Evolutionary conservation across 352 stramenopile species (phyloP).

Genomic region (Globisporangium cylindrosporum): DNA sequence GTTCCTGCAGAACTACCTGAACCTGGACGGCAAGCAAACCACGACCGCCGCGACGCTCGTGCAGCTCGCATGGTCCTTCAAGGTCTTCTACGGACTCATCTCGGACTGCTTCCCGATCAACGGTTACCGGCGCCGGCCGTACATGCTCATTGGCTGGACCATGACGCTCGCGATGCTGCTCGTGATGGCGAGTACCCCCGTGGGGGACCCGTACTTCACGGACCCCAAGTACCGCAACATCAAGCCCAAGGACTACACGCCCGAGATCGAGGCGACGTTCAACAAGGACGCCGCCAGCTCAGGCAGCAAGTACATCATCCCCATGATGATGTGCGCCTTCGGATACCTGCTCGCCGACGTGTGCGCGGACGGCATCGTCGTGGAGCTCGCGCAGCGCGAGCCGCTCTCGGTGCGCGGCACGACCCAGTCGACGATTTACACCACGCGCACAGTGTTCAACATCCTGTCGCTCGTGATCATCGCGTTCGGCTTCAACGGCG

Average conservation of each 20-base stretch:
- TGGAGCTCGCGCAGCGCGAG: slow-evolving; percentile 32
- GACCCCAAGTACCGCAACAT: slow-evolving; percentile 26
- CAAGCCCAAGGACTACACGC: slow-evolving; percentile 26
- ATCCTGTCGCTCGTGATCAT: slow-evolving; percentile 20
- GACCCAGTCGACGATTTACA: slow-evolving; percentile 22
- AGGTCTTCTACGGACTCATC: slow-evolving; percentile 56
- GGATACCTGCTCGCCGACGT: slow-evolving; percentile 61
- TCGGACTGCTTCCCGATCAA: slow-evolving; percentile 55
- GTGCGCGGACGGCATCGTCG: slow-evolving; percentile 42
- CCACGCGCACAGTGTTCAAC: slow-evolving; percentile 21
- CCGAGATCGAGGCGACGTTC: slow-evolving; percentile 26
- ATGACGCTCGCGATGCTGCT: slow-evolving; percentile 37
- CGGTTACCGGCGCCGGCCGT: slow-evolving; percentile 46
- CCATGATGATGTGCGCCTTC: slow-evolving; percentile 48
- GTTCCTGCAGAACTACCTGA: slow-evolving; percentile 41
- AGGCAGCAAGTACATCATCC: slow-evolving; percentile 30
- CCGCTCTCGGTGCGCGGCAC: slow-evolving; percentile 28
- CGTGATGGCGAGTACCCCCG: slow-evolving; percentile 36
- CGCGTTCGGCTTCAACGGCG: slow-evolving; percentile 30
- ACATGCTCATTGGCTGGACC: slow-evolving; percentile 54
- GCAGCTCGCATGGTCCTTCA: slow-evolving; percentile 47
- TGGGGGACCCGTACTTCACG: slow-evolving; percentile 44
- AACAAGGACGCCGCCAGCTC: slow-evolving; percentile 25
- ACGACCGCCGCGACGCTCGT: slow-evolving; percentile 39
- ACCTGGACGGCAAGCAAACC: slow-evolving; percentile 29